Conservation (phyloP, 371 early-diverging fungal species). For the Rhizopus microsporus region DNA sequence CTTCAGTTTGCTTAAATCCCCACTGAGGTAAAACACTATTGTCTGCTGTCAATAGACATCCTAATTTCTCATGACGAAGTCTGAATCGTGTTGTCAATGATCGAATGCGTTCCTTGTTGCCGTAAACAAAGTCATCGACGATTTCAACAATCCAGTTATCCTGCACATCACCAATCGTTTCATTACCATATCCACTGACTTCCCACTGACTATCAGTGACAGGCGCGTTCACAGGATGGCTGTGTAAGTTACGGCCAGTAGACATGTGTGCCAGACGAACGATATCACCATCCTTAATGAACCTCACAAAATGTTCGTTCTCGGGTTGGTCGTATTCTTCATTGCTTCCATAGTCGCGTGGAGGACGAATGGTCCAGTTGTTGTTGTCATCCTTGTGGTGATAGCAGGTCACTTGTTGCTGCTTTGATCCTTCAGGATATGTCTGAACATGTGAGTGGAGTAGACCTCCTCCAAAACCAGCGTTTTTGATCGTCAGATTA, state of each 20-base stretch:
- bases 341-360: conserved; percentile 28
- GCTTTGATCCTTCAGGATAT: conserved; percentile 92
- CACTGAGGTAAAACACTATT: conserved; percentile 92
- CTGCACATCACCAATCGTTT: conserved; percentile 72
- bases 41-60: conserved; percentile 85
- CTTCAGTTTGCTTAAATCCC: conserved; percentile 98
- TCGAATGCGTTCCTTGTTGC: conserved; percentile 53
- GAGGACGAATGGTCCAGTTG: conserved; percentile 79
- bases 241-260: conserved; percentile 84
- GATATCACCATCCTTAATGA: conserved; percentile 79
- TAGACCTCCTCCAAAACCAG: conserved; percentile 90
- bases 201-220: conserved; percentile 83
- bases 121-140: conserved; percentile 62
- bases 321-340: conserved; percentile 38
- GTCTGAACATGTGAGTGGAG: conserved; percentile 97
- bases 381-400: conserved; percentile 98
- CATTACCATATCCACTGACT: conserved; percentile 85
- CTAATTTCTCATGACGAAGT: conserved; percentile 75
- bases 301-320: conserved; percentile 50
- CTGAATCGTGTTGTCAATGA: conserved; percentile 90
- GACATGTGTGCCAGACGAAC: conserved; percentile 79
- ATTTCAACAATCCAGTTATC: conserved; percentile 94
- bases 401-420: conserved; percentile 99
- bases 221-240: conserved; percentile 83
- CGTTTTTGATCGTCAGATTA: conserved; percentile 86